Evolutionary conservation across 192 early-diverging fungal genomes (phyloP), one percentile per base, ranked within the genome.

Genomic region (Paraglomus occultum): DNA sequence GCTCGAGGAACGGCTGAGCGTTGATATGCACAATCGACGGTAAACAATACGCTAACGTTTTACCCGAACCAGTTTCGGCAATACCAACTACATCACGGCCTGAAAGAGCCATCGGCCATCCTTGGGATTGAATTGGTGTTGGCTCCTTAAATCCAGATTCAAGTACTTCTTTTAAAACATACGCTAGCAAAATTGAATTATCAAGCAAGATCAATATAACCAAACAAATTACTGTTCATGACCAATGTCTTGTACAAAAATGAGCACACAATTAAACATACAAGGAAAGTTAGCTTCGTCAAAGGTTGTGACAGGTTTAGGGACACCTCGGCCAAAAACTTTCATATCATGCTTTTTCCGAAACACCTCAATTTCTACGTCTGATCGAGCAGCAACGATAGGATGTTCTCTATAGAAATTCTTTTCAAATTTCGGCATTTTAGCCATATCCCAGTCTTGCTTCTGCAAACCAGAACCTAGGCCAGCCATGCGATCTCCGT

Each of bases 1-100:
- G 93, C 66, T 90, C 77, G 39, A 99, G 81, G 55, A 90, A 84
- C 6, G 95, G 95, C 76, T 99, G 97, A 7, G 97, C 97, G 72
- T 94, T 98, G 76, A 99, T 98, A 76, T 99, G 97, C 51, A 98
- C 91, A 65, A 99, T 96, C 14, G 93, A 87, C n/a, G 95, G 96
- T 42, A 99, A 78, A 42, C 88, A 90, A 76, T 95, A 99, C 1
- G 94, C 95, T 6, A 99, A 83, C 12, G 96, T 99, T 76, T 99
- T 99, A n/a, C 92, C 92, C 17, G 89, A 92, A 71, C 92, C 93
- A 20, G 92, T 94, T 71, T 89, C 85, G 20, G 93, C 92, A 71
- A 93, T 86, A 62, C 92, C 93, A 46, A 97, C 94, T 72, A 99
- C 88, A 77, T 99, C 94, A 63, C 94, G 89, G 51, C 95, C 95